phyloP scores from a whole-genome alignment of 2,329 filamentous ascomycete genomes.

The Coniochaeta hoffmannii region DNA sequence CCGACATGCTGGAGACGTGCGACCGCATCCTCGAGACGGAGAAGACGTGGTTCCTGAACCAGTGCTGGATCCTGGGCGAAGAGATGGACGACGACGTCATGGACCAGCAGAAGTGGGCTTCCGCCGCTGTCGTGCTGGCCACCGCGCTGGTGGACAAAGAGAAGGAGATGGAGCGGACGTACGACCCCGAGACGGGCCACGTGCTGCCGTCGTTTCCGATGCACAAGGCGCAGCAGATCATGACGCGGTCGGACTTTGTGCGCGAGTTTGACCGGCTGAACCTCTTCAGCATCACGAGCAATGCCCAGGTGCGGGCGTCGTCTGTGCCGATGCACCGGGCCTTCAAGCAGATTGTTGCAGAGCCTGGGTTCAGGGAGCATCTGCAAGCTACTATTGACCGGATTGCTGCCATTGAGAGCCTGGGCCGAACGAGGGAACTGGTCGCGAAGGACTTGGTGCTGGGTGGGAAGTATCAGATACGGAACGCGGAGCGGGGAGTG shows the following conservation, averaged over 20 bases:
- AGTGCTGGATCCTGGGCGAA: conserved; percentile 64
- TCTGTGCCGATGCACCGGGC: conserved; percentile 95
- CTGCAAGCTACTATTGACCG: conserved; percentile 76
- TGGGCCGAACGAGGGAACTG: conserved; percentile 88
- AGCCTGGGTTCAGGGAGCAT: conserved; percentile 73
- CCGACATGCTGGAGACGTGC: conserved; percentile 73
- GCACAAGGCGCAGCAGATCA: conserved; percentile 80
- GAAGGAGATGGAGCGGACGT: conserved; percentile 55
- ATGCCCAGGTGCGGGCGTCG: conserved; percentile 81
- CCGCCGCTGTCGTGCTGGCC: conserved; percentile 88
- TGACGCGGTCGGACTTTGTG: conserved; percentile 95
- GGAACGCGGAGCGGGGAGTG: conserved; percentile 11
- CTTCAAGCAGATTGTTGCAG: conserved; percentile 73
- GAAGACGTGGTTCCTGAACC: conserved; percentile 71
- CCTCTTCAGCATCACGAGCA: conserved; percentile 87
- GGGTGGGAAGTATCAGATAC: conserved; percentile 69
- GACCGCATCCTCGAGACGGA: conserved; percentile 57
- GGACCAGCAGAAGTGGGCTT: conserved; percentile 80
- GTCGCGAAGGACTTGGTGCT: conserved; percentile 92
- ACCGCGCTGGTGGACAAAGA: conserved; percentile 84
- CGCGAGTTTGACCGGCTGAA: conserved; percentile 88
- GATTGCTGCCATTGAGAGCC: conserved; percentile 86
- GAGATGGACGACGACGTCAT: conserved; percentile 65
- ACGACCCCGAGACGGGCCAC: conserved; percentile 61
- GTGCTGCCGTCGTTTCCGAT: conserved; percentile 74